phyloP scores from a whole-genome alignment of 345 rosid genomes.

The Chamaenerion angustifolium region DNA sequence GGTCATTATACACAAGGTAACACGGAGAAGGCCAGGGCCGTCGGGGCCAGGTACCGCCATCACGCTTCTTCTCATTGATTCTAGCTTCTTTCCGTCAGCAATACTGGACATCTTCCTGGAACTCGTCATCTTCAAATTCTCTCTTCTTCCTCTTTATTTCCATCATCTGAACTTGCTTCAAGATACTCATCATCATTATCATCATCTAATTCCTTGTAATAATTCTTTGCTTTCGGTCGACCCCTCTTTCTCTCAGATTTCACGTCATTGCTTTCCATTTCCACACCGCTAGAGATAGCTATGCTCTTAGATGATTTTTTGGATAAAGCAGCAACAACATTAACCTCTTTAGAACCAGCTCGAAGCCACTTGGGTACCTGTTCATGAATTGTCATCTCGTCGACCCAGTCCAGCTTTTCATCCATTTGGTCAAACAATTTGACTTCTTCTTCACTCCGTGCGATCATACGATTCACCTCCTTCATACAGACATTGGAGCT shows the following conservation, averaged over 20 bases:
- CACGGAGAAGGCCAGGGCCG: conserved; percentile 63
- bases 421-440: conserved; percentile 99
- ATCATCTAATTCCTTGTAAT: conserved; percentile 93
- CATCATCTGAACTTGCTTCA: conserved; percentile 85
- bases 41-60: conserved; percentile 57
- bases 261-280: conserved; percentile 36
- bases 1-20: conserved; percentile 42
- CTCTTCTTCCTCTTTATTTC: conserved; percentile 74
- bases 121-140: conserved; percentile 66
- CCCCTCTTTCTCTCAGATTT: conserved; percentile 71
- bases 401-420: conserved; percentile 87
- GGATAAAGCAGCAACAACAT: conserved; percentile 57
- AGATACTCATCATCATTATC: conserved; percentile 79
- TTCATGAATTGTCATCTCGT: conserved; percentile 87
- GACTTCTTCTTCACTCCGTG: conserved; percentile 90
- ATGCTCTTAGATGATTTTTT: conserved; percentile 71
- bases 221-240: conserved; percentile 74
- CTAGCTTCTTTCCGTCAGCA: conserved; percentile 11
- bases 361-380: conserved; percentile 99
- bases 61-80: conserved; percentile 22
- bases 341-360: conserved; percentile 73
- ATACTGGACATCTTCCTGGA: conserved; percentile 18
- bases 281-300: conserved; percentile 34
- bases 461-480: conserved; percentile 93
- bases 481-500: conserved; percentile 21